Conservation (phyloP, 805 yeast genomes). For the Wickerhamomyces strasburgensis region DNA sequence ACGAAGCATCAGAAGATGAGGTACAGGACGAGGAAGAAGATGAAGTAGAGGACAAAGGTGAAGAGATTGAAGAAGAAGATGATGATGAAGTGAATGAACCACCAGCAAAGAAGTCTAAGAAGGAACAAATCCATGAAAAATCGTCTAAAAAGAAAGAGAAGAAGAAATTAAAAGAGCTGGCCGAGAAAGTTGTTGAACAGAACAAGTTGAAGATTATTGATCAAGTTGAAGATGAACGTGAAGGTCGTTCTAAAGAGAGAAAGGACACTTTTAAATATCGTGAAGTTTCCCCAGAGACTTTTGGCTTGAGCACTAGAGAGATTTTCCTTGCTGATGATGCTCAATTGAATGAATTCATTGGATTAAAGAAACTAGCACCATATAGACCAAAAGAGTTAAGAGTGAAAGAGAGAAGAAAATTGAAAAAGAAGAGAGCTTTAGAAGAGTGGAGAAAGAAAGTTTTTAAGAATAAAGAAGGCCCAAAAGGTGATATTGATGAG, state of each 20-base stretch:
- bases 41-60: slow-evolving; percentile 22
- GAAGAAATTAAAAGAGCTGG: slow-evolving; percentile 55
- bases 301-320: slow-evolving; percentile 80
- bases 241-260: slow-evolving; percentile 49
- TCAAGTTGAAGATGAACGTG: slow-evolving; percentile 57
- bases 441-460: slow-evolving; percentile 87
- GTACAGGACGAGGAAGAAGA: slow-evolving; percentile 23
- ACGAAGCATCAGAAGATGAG: slow-evolving; percentile 28
- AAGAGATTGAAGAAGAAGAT: slow-evolving; percentile 37
- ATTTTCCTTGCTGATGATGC: slow-evolving; percentile 86
- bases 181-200: slow-evolving; percentile 73
- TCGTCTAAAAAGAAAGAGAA: slow-evolving; percentile 57
- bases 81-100: slow-evolving; percentile 31
- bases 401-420: slow-evolving; percentile 76
- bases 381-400: slow-evolving; percentile 73
- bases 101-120: slow-evolving; percentile 40
- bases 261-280: slow-evolving; percentile 71
- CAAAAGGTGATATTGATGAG: slow-evolving; percentile 23
- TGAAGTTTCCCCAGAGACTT: slow-evolving; percentile 92
- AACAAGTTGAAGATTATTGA: slow-evolving; percentile 62
- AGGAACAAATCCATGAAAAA: slow-evolving; percentile 54
- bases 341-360: slow-evolving; percentile 77
- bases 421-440: slow-evolving; percentile 73
- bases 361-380: slow-evolving; percentile 90
- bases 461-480: slow-evolving; percentile 58